A percentile compares a stretch with the other conserved stretches of the same genome.
Conservation (phyloP, 164 flowering plant species). For the Tinospora cordifolia region DNA sequence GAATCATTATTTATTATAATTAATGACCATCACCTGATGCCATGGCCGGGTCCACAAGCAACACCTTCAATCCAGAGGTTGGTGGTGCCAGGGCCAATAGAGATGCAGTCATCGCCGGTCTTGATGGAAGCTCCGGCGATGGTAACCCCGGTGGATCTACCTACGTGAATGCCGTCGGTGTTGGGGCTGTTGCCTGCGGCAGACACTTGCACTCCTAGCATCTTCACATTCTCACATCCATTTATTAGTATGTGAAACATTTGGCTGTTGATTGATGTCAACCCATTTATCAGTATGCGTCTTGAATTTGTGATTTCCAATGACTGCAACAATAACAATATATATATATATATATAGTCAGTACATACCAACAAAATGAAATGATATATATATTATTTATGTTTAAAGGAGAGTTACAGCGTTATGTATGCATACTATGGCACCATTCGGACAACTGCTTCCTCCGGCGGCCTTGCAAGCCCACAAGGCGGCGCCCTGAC, state of each 20-base stretch:
- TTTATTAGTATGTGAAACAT: constrained; percentile 29
- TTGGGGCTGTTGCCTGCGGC: constrained; percentile 12
- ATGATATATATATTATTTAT: no score
- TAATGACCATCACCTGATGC: constrained; percentile 10
- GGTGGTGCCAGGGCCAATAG: constrained; percentile 13
- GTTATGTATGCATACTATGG: constrained; percentile 29
- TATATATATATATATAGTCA: neutral
- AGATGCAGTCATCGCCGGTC: constrained; percentile 20
- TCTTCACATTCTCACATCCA: constrained; percentile 26
- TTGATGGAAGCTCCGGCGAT: constrained; percentile 8
- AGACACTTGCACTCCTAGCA: constrained; percentile 7
- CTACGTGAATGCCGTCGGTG: constrained; percentile 17
- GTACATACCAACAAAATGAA: no score
- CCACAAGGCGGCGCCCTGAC: constrained; percentile 41
- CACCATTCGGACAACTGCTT: constrained; percentile 39
- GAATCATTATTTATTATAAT: no score
- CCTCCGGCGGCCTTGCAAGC: constrained; percentile 29
- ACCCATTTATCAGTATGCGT: constrained; percentile 24
- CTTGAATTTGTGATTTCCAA: constrained; percentile 17
- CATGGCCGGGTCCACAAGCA: constrained; percentile 18
- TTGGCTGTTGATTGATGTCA: constrained; percentile 44
- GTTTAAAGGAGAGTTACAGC: no score
- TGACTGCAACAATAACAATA: constrained; percentile 18
- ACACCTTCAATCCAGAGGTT: constrained; percentile 16
- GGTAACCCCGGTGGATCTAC: constrained; percentile 4